A percentile compares a stretch with the other conserved stretches of the same genome.
These are phyloP conservation scores for Pythium apleroticum DNA, from an alignment of 352 stramenopile species.

Conservation along the genomic window DNA sequence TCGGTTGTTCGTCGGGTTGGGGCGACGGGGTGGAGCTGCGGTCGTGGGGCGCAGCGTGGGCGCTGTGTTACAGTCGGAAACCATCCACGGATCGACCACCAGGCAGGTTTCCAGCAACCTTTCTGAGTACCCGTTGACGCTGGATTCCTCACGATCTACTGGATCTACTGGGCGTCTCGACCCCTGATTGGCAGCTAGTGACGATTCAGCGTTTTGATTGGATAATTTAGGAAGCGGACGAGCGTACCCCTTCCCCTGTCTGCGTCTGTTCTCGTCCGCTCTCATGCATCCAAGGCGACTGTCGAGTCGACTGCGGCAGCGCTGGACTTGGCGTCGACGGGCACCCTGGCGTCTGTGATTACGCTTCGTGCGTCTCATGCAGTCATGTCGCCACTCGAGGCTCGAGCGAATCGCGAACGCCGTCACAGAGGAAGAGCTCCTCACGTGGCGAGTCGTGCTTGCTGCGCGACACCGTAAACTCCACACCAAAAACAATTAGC, in stretches of 20 bases:
- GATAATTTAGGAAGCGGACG: conserved; percentile 8
- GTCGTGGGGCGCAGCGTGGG: not conserved
- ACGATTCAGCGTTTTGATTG: not conserved
- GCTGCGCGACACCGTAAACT: not conserved
- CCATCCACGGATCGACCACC: not conserved
- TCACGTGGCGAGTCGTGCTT: not conserved
- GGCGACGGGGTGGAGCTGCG: not conserved
- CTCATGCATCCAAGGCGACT: not conserved
- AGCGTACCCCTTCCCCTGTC: conserved; percentile 13
- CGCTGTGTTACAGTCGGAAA: not conserved
- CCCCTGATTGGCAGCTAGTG: not conserved
- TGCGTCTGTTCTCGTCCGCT: conserved; percentile 4
- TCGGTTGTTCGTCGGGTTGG: not conserved
- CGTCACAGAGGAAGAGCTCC: not conserved
- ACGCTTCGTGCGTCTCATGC: not conserved
- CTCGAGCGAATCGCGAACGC: not conserved
- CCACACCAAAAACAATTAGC: not conserved
- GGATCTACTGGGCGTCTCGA: not conserved
- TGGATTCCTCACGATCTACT: not conserved
- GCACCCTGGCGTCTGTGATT: not conserved
- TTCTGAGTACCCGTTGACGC: not conserved
- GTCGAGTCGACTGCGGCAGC: not conserved
- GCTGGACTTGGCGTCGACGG: not conserved
- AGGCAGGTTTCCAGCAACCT: conserved; percentile 1
- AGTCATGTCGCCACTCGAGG: not conserved